Base-by-base conservation (phyloP, 2,329 filamentous ascomycete genomes). In the Nigrospora sphaerica region DNA sequence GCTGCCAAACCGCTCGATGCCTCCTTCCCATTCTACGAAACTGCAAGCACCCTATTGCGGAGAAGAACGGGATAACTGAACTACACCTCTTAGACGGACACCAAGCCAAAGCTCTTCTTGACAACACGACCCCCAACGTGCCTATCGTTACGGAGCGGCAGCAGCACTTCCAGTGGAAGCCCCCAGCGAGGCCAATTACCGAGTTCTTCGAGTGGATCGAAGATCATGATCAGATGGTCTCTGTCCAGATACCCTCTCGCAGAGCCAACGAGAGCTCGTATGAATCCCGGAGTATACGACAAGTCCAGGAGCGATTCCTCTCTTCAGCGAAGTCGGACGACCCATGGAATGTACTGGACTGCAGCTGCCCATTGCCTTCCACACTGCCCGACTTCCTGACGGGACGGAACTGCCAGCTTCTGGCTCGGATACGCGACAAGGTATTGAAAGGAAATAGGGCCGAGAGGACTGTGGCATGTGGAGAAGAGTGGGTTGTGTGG, bases 281-380 rank as follows among this genome's bases (percentile, higher is more conserved):
- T 33, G 44, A 40, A 36, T 16, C 34, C 14, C 44, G 44, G 17
- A 45, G 38, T 34, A 39, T 45, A n/a, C 35, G 36, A n/a, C 36
- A 45, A n/a, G 44, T 45, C n/a, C 37, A 40, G 19, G 37, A 45
- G 23, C 44, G 44, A 19, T 45, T 45, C 19, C 36, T 39, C 28
- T 39, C 44, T 23, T 12, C 16, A 32, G 44, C 35, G n/a, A 28
- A 31, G 16, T 37, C 42, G 11, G 23, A 35, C n/a, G 36, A 45
- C 32, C 44, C 44, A 12, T 45, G 37, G 44, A 45, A 45, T 23
- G 17, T 45, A 32, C 38, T 45, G 35, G 37, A 45, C 32, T 45
- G 35, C 36, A 34, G 37, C 32, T 39, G 44, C 35, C 44, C 44
- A 19, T 14, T 45, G 19, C 44, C 44, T 45, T 45, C 37, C 17